Evolutionary conservation across 441 rosid species (phyloP), one percentile per base, ranked within the genome.

Genomic region (Populus hybrid): DNA sequence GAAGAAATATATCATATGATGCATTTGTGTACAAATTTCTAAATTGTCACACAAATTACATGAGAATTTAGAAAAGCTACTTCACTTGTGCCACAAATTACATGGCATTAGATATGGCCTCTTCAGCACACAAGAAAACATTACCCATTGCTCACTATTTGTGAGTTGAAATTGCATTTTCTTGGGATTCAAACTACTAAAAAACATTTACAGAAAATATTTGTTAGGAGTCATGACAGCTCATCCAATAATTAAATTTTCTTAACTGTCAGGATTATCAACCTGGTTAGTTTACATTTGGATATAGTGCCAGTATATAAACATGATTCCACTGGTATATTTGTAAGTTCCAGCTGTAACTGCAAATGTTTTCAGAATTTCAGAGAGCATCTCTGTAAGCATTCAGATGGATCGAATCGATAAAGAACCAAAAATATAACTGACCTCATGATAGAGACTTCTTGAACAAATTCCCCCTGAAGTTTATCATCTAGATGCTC

Each of bases 371-470:
- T 53, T 53, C 61, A 53, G 61, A 53, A 53, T 53, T 53, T 53
- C 61, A 53, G 61, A 53, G 21, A 10, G 46, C 24, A 6, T 32
- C 30, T 67, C 19, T 67, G 65, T 24, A 69, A 26, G 7, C 30
- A 66, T 21, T 66, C 8, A 30, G 69, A 26, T 23, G 34, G 69
- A 66, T 6, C 1, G 34, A 46, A 66, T 6, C 3, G 24, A 46
- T 16, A 14, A 46, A 66, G 23, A 79, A 78, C 23, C 42, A 30
- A 32, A 21, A 19, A 50, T n/a, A 69, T 19, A 71, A 81, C 86
- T 12, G 67, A 91, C 96, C 96, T 91, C 93, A 91, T 78, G 78
- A 91, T 90, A 75, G 84, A 84, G 73, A 91, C 84, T 85, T 91
- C 96, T 84, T 88, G 93, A 79, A 86, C 83, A 84, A 91, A 91